Conservation (phyloP, 2,329 filamentous ascomycete species). For the Diaporthe ilicicola region DNA sequence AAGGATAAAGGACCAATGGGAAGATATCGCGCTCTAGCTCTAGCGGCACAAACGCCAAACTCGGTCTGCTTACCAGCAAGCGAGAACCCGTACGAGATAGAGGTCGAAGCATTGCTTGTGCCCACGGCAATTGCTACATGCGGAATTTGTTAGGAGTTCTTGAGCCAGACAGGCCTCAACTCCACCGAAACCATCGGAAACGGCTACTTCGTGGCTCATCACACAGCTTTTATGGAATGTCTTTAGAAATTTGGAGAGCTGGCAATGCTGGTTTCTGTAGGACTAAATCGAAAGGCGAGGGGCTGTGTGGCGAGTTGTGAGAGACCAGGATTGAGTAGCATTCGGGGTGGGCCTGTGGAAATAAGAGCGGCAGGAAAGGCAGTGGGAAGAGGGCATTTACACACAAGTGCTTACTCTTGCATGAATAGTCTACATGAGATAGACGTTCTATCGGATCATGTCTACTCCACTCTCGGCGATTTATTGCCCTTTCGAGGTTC, state of each 20-base stretch:
- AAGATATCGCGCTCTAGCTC: not conserved
- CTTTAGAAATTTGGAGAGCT: not conserved
- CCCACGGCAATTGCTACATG: not conserved
- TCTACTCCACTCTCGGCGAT: not conserved
- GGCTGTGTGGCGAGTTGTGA: not conserved
- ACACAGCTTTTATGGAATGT: not conserved
- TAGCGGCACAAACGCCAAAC: not conserved
- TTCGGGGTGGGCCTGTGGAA: not conserved
- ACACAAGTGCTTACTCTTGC: slow-evolving; percentile 10
- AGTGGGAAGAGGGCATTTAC: not conserved
- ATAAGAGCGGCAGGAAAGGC: not conserved
- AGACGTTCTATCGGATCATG: not conserved
- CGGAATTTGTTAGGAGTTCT: not conserved
- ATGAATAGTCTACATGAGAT: not conserved
- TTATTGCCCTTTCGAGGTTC: not conserved
- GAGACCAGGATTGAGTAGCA: not conserved
- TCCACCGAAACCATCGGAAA: not conserved
- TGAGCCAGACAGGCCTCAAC: not conserved
- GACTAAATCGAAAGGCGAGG: not conserved
- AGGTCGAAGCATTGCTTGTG: not conserved
- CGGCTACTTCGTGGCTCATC: not conserved
- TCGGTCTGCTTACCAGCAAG: not conserved
- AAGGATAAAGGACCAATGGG: slow-evolving; percentile 4
- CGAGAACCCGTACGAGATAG: not conserved
- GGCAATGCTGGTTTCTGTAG: not conserved